A percentile compares a stretch with the other conserved stretches of the same genome.
Evolutionary conservation across 2,329 filamentous ascomycete genomes (phyloP).

Genomic region (Rhinocladiella similis): DNA sequence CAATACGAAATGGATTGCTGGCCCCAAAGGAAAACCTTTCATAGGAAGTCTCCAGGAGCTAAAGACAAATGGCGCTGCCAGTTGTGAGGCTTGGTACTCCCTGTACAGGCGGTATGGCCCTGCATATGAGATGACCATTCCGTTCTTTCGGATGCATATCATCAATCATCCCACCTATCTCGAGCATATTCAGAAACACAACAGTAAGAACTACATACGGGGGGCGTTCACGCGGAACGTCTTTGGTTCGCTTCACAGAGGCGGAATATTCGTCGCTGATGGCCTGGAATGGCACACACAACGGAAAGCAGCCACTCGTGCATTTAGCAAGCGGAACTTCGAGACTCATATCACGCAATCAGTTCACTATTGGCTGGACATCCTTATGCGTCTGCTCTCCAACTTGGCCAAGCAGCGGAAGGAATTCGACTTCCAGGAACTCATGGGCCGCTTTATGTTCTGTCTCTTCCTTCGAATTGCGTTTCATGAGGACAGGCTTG

Average conservation of each 20-base stretch:
- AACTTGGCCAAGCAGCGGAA: conserved; percentile 15
- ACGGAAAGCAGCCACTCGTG: conserved; percentile 16
- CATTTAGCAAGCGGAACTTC: conserved; percentile 22
- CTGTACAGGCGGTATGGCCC: conserved; percentile 14
- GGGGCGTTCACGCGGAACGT: conserved; percentile 14
- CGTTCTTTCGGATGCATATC: conserved; percentile 20
- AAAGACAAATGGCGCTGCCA: conserved; percentile 15
- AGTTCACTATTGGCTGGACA: conserved; percentile 16
- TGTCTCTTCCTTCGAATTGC: conserved; percentile 18
- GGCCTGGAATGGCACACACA: conserved; percentile 14
- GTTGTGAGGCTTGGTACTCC: conserved; percentile 19
- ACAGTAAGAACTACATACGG: conserved; percentile 19
- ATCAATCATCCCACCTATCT: conserved; percentile 21
- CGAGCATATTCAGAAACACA: conserved; percentile 19
- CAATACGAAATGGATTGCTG: conserved; percentile 17
- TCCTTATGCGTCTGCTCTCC: conserved; percentile 11
- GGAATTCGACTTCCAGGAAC: conserved; percentile 15
- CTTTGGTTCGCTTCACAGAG: conserved; percentile 14
- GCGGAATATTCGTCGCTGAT: conserved; percentile 19
- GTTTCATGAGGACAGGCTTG: conserved; percentile 19
- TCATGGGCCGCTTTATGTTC: conserved; percentile 19
- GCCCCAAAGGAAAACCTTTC: conserved; percentile 16
- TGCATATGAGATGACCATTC: conserved; percentile 20
- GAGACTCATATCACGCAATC: conserved; percentile 18
- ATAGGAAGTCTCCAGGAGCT: conserved; percentile 16